These are phyloP conservation scores for Exophiala lecanii-corni DNA, from an alignment of 2,329 filamentous ascomycete genomes.

Conservation along the genomic window DNA sequence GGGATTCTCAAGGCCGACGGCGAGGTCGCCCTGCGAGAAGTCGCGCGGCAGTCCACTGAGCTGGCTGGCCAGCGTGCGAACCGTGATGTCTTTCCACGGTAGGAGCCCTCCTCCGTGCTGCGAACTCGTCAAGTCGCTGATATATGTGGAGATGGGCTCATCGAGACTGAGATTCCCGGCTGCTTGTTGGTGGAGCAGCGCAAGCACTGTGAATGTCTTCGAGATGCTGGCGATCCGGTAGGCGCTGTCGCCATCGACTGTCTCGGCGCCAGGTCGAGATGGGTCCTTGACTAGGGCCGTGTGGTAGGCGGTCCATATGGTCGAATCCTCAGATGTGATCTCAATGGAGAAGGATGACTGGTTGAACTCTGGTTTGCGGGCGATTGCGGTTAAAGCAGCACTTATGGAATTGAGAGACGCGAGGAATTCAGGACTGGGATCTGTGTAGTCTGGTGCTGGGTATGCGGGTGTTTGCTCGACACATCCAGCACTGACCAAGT, in stretches of 20 bases:
- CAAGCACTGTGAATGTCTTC: slow-evolving; percentile 29
- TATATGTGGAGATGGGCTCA: slow-evolving; percentile 26
- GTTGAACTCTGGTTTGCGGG: slow-evolving; percentile 11
- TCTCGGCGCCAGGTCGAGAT: slow-evolving; percentile 19
- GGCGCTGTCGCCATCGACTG: slow-evolving; percentile 20
- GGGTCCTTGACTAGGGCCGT: slow-evolving; percentile 19
- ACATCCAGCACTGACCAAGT: not conserved
- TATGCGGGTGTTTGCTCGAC: slow-evolving; percentile 11
- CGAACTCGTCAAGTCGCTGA: slow-evolving; percentile 13
- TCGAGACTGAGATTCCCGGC: slow-evolving; percentile 28
- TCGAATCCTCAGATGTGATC: slow-evolving; percentile 19
- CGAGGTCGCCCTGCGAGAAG: slow-evolving; percentile 26
- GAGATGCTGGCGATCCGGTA: slow-evolving; percentile 30
- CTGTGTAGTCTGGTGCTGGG: slow-evolving; percentile 13
- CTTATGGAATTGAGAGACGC: slow-evolving; percentile 10
- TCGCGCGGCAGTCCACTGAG: slow-evolving; percentile 29
- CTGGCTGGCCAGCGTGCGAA: slow-evolving; percentile 28
- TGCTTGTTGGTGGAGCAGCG: slow-evolving; percentile 28
- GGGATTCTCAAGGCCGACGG: slow-evolving; percentile 9
- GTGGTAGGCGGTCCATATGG: slow-evolving; percentile 21
- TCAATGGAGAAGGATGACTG: slow-evolving; percentile 25
- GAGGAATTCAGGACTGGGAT: slow-evolving; percentile 2
- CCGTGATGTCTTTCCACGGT: slow-evolving; percentile 28
- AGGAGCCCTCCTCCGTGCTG: slow-evolving; percentile 15
- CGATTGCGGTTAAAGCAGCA: not conserved